Conservation (phyloP, 2,329 filamentous ascomycete genomes). For the Alternaria sp. region DNA sequence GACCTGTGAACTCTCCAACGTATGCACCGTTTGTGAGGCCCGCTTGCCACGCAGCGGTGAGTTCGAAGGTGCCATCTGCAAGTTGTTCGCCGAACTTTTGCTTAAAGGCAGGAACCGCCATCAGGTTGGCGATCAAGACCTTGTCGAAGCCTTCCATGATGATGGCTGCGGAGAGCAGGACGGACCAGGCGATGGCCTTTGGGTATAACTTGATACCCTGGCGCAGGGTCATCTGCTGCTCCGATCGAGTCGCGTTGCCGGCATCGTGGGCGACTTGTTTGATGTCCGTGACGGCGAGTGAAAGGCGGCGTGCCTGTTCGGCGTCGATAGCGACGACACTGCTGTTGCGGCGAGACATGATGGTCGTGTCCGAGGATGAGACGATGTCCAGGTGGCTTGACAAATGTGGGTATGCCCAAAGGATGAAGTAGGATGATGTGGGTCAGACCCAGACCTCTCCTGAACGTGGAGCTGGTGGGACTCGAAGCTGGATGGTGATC, state of each 20-base stretch:
- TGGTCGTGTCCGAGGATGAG: slow-evolving; percentile 11
- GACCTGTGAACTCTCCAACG: slow-evolving; percentile 53
- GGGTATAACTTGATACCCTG: slow-evolving; percentile 83
- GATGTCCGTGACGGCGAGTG: slow-evolving; percentile 36
- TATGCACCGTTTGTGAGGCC: slow-evolving; percentile 56
- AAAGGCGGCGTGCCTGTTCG: slow-evolving; percentile 40
- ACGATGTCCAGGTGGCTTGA: not conserved
- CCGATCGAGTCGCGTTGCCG: slow-evolving; percentile 51
- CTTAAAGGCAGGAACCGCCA: slow-evolving; percentile 57
- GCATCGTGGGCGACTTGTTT: slow-evolving; percentile 38
- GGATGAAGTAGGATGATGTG: not conserved
- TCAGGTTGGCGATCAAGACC: slow-evolving; percentile 80
- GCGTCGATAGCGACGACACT: slow-evolving; percentile 41
- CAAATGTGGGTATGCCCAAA: not conserved
- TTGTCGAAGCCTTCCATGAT: slow-evolving; percentile 92
- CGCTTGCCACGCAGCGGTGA: slow-evolving; percentile 56
- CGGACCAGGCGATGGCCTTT: slow-evolving; percentile 82
- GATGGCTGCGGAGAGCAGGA: slow-evolving; percentile 85
- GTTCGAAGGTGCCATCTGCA: slow-evolving; percentile 48
- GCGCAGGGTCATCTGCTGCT: slow-evolving; percentile 61
- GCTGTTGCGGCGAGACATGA: slow-evolving; percentile 43
- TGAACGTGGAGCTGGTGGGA: slow-evolving; percentile 23
- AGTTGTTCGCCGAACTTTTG: slow-evolving; percentile 49
- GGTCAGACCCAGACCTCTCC: slow-evolving; percentile 20
- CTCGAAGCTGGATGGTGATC: slow-evolving; percentile 19